These are phyloP conservation scores for Arthrobotrys pseudoclavata DNA, from an alignment of 2,329 filamentous ascomycete genomes.

Conservation along the genomic window DNA sequence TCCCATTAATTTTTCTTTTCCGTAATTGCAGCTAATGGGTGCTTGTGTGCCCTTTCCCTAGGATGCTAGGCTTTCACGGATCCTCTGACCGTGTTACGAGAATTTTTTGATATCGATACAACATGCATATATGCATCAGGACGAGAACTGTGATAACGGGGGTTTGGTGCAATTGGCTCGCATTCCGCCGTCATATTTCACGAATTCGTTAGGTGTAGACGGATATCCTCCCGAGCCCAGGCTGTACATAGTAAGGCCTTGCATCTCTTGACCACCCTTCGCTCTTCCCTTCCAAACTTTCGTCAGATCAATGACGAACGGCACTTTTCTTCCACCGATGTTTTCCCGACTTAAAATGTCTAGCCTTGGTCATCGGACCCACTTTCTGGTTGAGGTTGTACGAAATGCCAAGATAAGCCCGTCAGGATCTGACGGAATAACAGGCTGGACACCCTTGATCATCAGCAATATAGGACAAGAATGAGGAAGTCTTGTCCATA, in stretches of 20 bases:
- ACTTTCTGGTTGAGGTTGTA: conserved; percentile 36
- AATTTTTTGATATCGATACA: conserved; percentile 30
- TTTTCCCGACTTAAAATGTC: conserved; percentile 18
- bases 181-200: conserved; percentile 19
- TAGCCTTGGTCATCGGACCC: conserved; percentile 49
- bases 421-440: conserved; percentile 30
- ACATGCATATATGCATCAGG: conserved; percentile 30
- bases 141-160: conserved; percentile 15
- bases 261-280: conserved; percentile 16
- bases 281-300: conserved; percentile 19
- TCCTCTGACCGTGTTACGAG: conserved; percentile 19
- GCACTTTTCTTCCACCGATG: conserved; percentile 17
- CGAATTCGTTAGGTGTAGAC: conserved; percentile 2
- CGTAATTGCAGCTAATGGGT: not conserved
- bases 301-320: conserved; percentile 26
- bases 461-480: conserved; percentile 21
- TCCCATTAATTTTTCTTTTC: not conserved
- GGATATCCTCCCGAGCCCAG: not conserved
- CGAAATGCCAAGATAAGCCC: conserved; percentile 20
- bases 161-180: conserved; percentile 17
- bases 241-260: conserved; percentile 36
- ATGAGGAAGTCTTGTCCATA: conserved; percentile 25
- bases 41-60: not conserved
- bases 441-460: conserved; percentile 12
- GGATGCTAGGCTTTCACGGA: conserved; percentile 13